Evolutionary conservation across 306 rosid species (phyloP), one percentile per base, ranked within the genome.

Genomic region (Vigna trinervia): DNA sequence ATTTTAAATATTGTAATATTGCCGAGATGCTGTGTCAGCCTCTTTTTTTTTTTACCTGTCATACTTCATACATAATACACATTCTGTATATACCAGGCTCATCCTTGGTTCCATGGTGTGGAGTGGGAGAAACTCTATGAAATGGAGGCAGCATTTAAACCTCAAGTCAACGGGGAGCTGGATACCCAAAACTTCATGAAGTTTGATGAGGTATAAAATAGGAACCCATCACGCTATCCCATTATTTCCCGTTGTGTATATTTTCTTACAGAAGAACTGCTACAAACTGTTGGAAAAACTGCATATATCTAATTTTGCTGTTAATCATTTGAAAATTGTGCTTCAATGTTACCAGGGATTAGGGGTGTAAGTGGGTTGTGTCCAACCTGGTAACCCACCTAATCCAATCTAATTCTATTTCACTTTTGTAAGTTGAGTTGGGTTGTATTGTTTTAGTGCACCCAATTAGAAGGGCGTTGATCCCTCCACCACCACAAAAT

Each of bases 131-230:
- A 85, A 77, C 88, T 95, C 72, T 95, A 95, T 80, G 97, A 95
- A 85, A 89, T 78, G 97, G 98, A 89, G 26, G 98, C 97, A 84
- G 98, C 98, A 74, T 90, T 92, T 82, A 92, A 89, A 67, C 98
- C 98, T 83, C 92, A 90, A 88, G 96, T 95, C 71, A 95, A 90
- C 14, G 96, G 93, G 71, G 98, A 95, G 87, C 91, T 95, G 80
- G 98, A 95, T 84, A 95, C 98, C 85, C 98, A 92, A 83, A 95
- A 95, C 90, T 95, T 95, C 81, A 95, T 95, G 97, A 95, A 92
- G 87, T 95, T 95, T 89, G 97, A 95, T 79, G 98, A 95, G 88
- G 98, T 95, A 87, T 72, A 20, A 19, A 15, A 72, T 78, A 73
- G 58, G 53, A 74, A 68, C 43, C 54, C 77, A 66, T 78, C 73